phyloP scores from a whole-genome alignment of 176 grass and related monocot genomes.

The Cenchrus purpureus region DNA sequence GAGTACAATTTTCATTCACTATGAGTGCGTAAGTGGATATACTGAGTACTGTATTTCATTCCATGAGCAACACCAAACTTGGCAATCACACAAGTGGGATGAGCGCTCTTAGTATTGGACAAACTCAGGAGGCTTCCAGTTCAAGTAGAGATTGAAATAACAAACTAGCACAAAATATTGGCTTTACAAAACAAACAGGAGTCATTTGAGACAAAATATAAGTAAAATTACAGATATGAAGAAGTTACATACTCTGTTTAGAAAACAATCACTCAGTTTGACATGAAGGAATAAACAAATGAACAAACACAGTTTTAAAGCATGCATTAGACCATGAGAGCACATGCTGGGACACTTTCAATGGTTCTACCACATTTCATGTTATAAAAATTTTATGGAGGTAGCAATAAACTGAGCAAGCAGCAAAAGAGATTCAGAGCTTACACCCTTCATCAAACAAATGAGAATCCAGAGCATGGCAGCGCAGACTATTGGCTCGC shows the following conservation, averaged over 20 bases:
- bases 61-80: background rate
- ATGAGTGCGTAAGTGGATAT: background rate
- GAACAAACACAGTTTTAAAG: background rate
- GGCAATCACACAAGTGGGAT: background rate
- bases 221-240: background rate
- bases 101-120: background rate
- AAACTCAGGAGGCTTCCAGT: background rate
- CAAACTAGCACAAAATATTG: constrained; percentile 12
- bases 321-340: background rate
- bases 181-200: background rate
- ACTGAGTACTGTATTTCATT: background rate
- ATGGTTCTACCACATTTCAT: background rate
- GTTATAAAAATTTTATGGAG: constrained; percentile 9
- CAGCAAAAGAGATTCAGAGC: constrained; percentile 49
- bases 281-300: background rate
- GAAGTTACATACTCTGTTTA: background rate
- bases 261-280: background rate
- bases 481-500: constrained; percentile 82
- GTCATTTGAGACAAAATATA: background rate
- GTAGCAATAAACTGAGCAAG: constrained; percentile 19
- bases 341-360: background rate
- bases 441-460: constrained; percentile 97
- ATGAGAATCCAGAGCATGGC: constrained; percentile 87
- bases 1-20: background rate
- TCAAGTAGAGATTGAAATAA: background rate